Evolutionary conservation across 352 stramenopile species (phyloP).

Genomic region (Phytopythium vexans): DNA sequence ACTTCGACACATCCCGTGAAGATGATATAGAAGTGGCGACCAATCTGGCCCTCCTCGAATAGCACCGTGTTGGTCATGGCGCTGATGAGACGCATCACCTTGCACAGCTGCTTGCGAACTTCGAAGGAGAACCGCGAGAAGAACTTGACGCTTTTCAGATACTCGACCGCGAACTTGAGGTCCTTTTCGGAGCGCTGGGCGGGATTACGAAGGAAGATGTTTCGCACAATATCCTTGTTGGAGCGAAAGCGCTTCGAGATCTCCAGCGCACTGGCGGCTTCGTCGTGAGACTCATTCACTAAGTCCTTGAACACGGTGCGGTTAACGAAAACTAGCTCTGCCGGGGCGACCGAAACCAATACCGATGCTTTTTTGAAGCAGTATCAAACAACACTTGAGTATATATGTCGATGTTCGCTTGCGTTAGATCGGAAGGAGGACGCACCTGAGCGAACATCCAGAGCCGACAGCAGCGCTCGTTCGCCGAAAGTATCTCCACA

Average conservation of each 20-base stretch:
- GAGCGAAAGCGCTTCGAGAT: slow-evolving; percentile 75
- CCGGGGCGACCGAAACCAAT: slow-evolving; percentile 35
- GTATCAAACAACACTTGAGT: slow-evolving; percentile 3
- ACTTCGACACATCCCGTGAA: slow-evolving; percentile 73
- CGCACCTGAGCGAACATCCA: slow-evolving; percentile 57
- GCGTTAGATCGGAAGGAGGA: too few species aligned
- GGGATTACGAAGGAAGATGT: slow-evolving; percentile 75
- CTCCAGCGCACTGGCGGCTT: slow-evolving; percentile 43
- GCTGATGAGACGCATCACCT: slow-evolving; percentile 75
- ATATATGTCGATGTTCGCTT: too few species aligned
- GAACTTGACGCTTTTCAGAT: slow-evolving; percentile 86
- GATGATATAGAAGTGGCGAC: slow-evolving; percentile 84
- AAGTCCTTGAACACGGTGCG: slow-evolving; percentile 64
- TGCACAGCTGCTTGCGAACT: slow-evolving; percentile 82
- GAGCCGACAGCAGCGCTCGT: slow-evolving; percentile 55
- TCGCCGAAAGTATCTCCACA: slow-evolving; percentile 79
- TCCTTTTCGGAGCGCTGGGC: slow-evolving; percentile 76
- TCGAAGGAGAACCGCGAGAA: slow-evolving; percentile 85
- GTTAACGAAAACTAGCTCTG: slow-evolving; percentile 73
- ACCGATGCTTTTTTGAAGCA: slow-evolving; percentile 38
- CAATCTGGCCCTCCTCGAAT: slow-evolving; percentile 77
- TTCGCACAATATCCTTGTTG: slow-evolving; percentile 86
- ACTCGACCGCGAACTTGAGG: slow-evolving; percentile 83
- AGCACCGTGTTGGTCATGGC: slow-evolving; percentile 77
- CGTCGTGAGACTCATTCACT: slow-evolving; percentile 58